These are phyloP conservation scores for Suhomyces terraborum DNA, from an alignment of 1,139 yeast species.

Conservation along the genomic window DNA sequence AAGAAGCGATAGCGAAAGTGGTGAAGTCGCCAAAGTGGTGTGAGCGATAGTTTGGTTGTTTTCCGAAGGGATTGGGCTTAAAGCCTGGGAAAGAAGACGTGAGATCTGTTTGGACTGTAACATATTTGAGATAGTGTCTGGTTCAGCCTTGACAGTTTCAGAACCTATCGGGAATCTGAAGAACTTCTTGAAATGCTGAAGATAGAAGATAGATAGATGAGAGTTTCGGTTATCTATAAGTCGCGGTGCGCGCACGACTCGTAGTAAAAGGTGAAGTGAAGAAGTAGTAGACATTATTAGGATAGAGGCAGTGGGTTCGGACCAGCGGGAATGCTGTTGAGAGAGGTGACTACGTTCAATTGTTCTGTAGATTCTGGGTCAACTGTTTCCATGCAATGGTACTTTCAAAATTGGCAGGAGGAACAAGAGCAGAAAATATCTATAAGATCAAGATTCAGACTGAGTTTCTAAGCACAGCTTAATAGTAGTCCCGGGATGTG, in stretches of 20 bases:
- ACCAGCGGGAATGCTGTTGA: neutral
- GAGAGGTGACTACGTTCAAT: too few relatives aligned
- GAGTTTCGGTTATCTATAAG: conserved; percentile 5
- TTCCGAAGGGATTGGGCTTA: conserved; percentile 29
- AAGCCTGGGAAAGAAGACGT: conserved; percentile 43
- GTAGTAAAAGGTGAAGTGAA: neutral
- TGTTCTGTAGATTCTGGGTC: too few relatives aligned
- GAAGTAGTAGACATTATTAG: neutral
- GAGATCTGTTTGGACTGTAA: conserved; percentile 51
- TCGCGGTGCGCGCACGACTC: conserved; percentile 4
- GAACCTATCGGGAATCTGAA: neutral
- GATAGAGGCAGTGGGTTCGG: too few relatives aligned
- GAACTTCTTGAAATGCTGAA: too few relatives aligned
- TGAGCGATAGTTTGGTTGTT: conserved; percentile 9
- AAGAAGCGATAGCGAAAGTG: conserved; percentile 46
- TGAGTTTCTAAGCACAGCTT: too few relatives aligned
- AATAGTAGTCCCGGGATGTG: too few relatives aligned
- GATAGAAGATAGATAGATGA: too few relatives aligned
- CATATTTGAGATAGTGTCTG: conserved; percentile 37
- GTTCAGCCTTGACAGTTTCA: too few relatives aligned
- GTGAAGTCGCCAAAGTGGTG: conserved; percentile 25
- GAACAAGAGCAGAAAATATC: too few relatives aligned
- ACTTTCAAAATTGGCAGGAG: too few relatives aligned
- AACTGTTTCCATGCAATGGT: too few relatives aligned
- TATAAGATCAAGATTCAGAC: too few relatives aligned